phyloP scores from a whole-genome alignment of 345 rosid genomes.

The Aegle marmelos region DNA sequence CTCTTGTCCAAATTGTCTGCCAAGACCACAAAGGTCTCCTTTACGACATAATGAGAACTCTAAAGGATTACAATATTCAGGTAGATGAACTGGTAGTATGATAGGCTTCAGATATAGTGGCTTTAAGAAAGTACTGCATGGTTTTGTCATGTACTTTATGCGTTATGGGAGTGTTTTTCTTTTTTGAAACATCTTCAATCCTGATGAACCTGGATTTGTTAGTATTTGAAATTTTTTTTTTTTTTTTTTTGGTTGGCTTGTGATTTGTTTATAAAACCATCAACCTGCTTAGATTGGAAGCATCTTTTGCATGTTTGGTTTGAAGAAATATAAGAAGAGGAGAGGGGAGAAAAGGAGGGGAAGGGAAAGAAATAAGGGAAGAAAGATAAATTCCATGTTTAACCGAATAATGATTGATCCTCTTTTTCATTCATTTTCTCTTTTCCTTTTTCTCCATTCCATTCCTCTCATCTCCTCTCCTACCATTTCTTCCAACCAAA shows the following conservation, averaged over 20 bases:
- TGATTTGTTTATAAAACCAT: neutral
- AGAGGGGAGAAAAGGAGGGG: too few species aligned
- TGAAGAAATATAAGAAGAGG: too few species aligned
- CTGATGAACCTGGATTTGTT: neutral
- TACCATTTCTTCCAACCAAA: too few species aligned
- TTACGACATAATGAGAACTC: slow-evolving; percentile 88
- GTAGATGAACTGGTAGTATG: slow-evolving; percentile 33
- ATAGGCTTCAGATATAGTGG: neutral
- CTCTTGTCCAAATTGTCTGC: slow-evolving; percentile 82
- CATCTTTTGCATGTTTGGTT: too few species aligned
- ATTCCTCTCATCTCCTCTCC: too few species aligned
- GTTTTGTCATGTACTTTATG: neutral
- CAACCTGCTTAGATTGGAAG: neutral
- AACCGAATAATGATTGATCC: too few species aligned
- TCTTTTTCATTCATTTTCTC: too few species aligned
- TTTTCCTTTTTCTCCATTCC: too few species aligned
- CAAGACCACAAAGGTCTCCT: slow-evolving; percentile 92
- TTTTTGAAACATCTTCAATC: neutral
- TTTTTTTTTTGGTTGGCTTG: neutral
- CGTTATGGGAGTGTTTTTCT: neutral
- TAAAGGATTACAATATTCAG: slow-evolving; percentile 94
- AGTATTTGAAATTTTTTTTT: neutral
- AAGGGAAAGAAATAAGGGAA: too few species aligned
- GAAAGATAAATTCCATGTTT: too few species aligned
- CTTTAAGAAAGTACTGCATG: neutral